These are phyloP conservation scores for Sclerotinia borealis DNA, from an alignment of 2,329 filamentous ascomycete genomes.

Conservation along the genomic window DNA sequence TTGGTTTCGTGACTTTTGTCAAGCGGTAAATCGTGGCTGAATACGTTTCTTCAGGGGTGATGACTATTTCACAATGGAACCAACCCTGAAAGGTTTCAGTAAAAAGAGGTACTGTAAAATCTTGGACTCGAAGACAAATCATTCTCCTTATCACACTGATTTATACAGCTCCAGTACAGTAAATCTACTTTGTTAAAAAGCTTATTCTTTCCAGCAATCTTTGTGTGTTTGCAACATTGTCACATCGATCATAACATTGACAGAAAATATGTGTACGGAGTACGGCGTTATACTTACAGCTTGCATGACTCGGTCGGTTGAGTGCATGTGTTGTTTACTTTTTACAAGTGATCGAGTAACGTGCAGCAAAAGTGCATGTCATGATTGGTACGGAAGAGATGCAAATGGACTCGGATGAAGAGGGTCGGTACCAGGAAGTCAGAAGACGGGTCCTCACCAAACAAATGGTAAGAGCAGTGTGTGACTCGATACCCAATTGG, in stretches of 20 bases:
- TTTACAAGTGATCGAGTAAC: constrained; percentile 12
- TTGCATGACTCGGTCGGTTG: constrained; percentile 15
- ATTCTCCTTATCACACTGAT: background rate
- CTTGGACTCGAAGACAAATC: background rate
- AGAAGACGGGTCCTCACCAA: background rate
- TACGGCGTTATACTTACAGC: constrained; percentile 4
- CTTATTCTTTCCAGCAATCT: background rate
- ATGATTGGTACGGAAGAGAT: constrained; percentile 5
- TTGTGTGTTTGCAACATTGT: constrained; percentile 3
- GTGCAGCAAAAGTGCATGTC: constrained; percentile 2
- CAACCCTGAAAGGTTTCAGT: background rate
- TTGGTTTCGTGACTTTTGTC: background rate
- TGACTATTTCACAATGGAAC: background rate
- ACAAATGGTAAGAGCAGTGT: constrained; percentile 3
- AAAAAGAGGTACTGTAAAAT: background rate
- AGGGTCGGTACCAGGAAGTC: constrained; percentile 10
- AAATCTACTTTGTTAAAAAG: background rate
- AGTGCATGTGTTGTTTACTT: constrained; percentile 14
- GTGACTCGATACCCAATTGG: background rate
- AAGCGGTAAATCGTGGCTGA: constrained; percentile 8
- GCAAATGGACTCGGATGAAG: constrained; percentile 4
- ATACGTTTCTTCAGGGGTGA: background rate
- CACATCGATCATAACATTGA: background rate
- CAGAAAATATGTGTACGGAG: constrained; percentile 1
- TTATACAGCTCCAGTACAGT: background rate